phyloP scores from a whole-genome alignment of 352 stramenopile species.

The Phytophthora pluvialis region DNA sequence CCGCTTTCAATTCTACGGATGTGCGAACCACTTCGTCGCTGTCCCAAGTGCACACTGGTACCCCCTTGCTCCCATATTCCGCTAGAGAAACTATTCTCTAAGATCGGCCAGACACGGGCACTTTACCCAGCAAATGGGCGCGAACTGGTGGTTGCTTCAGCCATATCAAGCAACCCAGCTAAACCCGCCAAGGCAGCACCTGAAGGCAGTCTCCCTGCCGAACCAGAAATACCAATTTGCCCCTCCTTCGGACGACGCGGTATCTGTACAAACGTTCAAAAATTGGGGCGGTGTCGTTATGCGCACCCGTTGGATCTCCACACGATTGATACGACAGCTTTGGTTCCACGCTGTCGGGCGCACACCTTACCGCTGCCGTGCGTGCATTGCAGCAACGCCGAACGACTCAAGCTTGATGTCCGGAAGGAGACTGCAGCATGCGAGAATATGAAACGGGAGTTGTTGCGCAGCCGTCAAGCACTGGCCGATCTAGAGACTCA shows the following conservation, averaged over 20 bases:
- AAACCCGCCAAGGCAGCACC: neutral
- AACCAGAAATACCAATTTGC: slow-evolving; percentile 36
- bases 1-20: slow-evolving; percentile 66
- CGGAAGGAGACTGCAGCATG: slow-evolving; percentile 27
- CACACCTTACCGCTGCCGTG: slow-evolving; percentile 71
- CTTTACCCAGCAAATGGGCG: slow-evolving; percentile 50
- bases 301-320: slow-evolving; percentile 60
- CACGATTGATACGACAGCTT: slow-evolving; percentile 50
- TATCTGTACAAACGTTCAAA: slow-evolving; percentile 66
- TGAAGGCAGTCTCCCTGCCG: neutral
- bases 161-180: neutral
- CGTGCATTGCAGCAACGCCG: slow-evolving; percentile 58
- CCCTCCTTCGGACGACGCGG: slow-evolving; percentile 54
- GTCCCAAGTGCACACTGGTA: slow-evolving; percentile 67
- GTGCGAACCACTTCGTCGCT: slow-evolving; percentile 63
- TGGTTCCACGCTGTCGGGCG: slow-evolving; percentile 47
- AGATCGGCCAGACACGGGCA: slow-evolving; percentile 47
- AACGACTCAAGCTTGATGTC: slow-evolving; percentile 30
- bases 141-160: slow-evolving; percentile 1
- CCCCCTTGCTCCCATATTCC: slow-evolving; percentile 68
- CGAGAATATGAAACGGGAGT: slow-evolving; percentile 40
- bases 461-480: slow-evolving; percentile 38
- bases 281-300: slow-evolving; percentile 68
- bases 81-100: slow-evolving; percentile 52
- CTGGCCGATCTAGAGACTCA: slow-evolving; percentile 56